phyloP scores from a whole-genome alignment of 2,329 filamentous ascomycete species.

The Colletotrichum graminicola region DNA sequence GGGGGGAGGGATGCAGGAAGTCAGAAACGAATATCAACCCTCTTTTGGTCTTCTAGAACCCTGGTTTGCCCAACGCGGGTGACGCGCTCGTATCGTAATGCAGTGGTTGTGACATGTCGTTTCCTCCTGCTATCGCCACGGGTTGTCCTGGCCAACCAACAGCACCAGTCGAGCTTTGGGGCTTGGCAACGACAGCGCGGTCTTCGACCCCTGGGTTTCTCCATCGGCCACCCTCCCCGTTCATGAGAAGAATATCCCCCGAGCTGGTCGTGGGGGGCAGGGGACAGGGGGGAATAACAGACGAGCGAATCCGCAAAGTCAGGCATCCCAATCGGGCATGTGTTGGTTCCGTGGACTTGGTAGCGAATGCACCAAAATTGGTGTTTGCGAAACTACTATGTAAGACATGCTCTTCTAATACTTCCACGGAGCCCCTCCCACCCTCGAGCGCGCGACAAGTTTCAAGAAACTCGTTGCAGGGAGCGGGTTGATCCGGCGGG shows the following conservation, averaged over 20 bases:
- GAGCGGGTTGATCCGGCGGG: neutral
- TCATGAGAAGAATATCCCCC: neutral
- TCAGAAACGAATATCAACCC: constrained; percentile 26
- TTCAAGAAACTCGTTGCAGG: neutral
- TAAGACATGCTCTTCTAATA: neutral
- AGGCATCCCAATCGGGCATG: constrained; percentile 3
- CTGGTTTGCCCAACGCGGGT: neutral
- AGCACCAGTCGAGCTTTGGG: neutral
- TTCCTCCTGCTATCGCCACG: neutral
- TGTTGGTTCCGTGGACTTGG: constrained; percentile 7
- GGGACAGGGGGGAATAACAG: neutral
- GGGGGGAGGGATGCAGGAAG: neutral
- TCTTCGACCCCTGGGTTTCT: neutral
- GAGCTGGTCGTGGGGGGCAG: neutral
- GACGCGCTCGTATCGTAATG: neutral
- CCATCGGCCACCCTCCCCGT: neutral
- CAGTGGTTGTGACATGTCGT: neutral
- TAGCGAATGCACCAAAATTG: neutral
- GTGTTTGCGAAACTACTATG: neutral
- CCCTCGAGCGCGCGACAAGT: no score
- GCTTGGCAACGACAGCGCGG: neutral
- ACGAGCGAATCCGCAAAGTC: neutral
- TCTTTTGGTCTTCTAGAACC: constrained; percentile 15
- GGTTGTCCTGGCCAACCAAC: neutral
- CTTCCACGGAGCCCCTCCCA: neutral